Percentiles rank a stretch among this genome's conserved stretches.
phyloP scores from a whole-genome alignment of 2,329 filamentous ascomycete species.

The Chaetothyriales sp. region DNA sequence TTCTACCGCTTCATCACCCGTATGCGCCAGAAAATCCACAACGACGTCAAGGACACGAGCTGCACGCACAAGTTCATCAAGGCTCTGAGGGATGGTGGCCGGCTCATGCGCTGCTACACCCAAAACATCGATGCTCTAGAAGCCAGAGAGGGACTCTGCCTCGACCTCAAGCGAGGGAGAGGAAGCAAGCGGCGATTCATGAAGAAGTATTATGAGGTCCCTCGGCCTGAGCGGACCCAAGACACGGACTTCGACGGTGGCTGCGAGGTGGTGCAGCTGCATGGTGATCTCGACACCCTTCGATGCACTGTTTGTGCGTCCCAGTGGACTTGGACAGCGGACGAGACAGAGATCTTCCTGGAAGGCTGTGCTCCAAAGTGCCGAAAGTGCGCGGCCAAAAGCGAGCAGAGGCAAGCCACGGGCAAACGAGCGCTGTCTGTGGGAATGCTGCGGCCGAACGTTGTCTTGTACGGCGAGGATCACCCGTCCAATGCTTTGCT shows the following conservation, averaged over 20 bases:
- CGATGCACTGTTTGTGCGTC: conserved; percentile 38
- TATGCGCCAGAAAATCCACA: conserved; percentile 47
- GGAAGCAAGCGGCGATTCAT: conserved; percentile 50
- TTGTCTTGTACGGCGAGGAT: conserved; percentile 62
- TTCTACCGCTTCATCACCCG: conserved; percentile 62
- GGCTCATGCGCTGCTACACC: conserved; percentile 58
- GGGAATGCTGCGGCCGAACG: conserved; percentile 56
- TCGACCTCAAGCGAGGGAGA: conserved; percentile 47
- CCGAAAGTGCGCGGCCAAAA: conserved; percentile 50
- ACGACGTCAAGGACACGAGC: conserved; percentile 46
- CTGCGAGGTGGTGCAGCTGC: conserved; percentile 47
- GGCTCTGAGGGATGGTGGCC: conserved; percentile 51
- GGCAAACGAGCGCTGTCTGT: conserved; percentile 56
- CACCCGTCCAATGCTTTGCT: conserved; percentile 57
- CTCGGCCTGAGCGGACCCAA: conserved; percentile 9
- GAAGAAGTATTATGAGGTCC: conserved; percentile 25
- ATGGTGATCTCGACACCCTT: conserved; percentile 53
- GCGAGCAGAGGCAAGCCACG: conserved; percentile 47
- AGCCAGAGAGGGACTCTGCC: conserved; percentile 54
- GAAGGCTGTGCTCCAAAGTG: conserved; percentile 54
- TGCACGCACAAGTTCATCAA: conserved; percentile 56
- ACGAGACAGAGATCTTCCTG: conserved; percentile 36
- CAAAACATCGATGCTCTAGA: conserved; percentile 66
- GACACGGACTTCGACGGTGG: conserved; percentile 24
- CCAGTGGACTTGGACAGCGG: conserved; percentile 30